Base-by-base conservation (phyloP, 2,329 filamentous ascomycete species). In the Cadophora gregata region DNA sequence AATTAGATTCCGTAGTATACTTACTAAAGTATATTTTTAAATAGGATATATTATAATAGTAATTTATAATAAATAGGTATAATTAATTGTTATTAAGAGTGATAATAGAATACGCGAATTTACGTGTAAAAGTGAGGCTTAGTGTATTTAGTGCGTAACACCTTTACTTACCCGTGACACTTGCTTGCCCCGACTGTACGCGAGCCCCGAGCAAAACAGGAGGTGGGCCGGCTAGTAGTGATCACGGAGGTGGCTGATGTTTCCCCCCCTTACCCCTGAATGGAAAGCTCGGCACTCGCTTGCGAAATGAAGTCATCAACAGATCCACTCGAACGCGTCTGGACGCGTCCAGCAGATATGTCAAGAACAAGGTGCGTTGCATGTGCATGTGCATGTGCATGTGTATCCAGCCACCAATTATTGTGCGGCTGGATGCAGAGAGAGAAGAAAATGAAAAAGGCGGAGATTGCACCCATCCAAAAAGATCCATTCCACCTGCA, bases 171-270 rank as follows among this genome's bases (percentile, higher is more conserved):
- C n/a, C n/a, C n/a, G n/a, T n/a, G n/a, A n/a, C n/a, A n/a, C n/a
- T n/a, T n/a, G n/a, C n/a, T n/a, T n/a, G n/a, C n/a, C n/a, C n/a
- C n/a, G n/a, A n/a, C n/a, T n/a, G n/a, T n/a, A n/a, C n/a, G n/a
- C n/a, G n/a, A n/a, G n/a, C n/a, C n/a, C n/a, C n/a, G n/a, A n/a
- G n/a, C n/a, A n/a, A n/a, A n/a, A n/a, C n/a, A n/a, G n/a, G n/a
- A n/a, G n/a, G n/a, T n/a, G n/a, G n/a, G n/a, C n/a, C n/a, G n/a
- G n/a, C n/a, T n/a, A n/a, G n/a, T n/a, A n/a, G n/a, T n/a, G n/a
- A 51, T 51, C 50, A 36, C 53, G 53, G 53, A 56, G 50, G 50
- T 53, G 50, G 50, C 50, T 53, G 50, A 53, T 53, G 42, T n/a
- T 9, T 31, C 19, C 19, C 29, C 19, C 29, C 53, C 53, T 56